A percentile compares a stretch with the other conserved stretches of the same genome.
phyloP scores from a whole-genome alignment of 2,329 filamentous ascomycete species.

The Neopestalotiopsis sp. region DNA sequence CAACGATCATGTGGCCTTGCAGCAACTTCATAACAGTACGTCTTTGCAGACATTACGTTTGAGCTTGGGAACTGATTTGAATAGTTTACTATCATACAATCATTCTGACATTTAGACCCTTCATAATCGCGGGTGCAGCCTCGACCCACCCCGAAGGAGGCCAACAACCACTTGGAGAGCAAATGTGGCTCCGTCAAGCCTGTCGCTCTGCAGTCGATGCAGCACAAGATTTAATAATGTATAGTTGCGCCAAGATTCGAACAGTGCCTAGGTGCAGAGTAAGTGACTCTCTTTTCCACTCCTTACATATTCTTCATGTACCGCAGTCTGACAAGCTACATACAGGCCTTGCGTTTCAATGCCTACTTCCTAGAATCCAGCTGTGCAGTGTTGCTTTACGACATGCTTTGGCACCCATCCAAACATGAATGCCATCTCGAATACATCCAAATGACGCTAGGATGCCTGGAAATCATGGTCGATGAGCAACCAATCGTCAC shows the following conservation, averaged over 20 bases:
- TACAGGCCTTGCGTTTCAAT: conserved; percentile 24
- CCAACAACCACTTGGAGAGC: conserved; percentile 14
- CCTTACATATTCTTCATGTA: no score
- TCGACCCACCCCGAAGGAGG: conserved; percentile 13
- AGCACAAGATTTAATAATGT: conserved; percentile 35
- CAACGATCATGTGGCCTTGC: conserved; percentile 19
- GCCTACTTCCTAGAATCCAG: conserved; percentile 36
- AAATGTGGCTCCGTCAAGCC: conserved; percentile 37
- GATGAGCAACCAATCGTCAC: conserved; percentile 26
- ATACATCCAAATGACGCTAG: conserved; percentile 33
- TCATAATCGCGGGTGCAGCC: conserved; percentile 31
- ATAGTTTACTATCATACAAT: conserved; percentile 29
- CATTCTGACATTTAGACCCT: conserved; percentile 31
- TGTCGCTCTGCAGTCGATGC: conserved; percentile 35
- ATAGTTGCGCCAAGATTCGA: conserved; percentile 23
- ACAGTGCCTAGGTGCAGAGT: conserved; percentile 22
- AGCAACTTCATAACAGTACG: conserved; percentile 26
- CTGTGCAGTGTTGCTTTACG: conserved; percentile 35
- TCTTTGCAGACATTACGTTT: background rate
- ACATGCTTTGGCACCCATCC: conserved; percentile 33
- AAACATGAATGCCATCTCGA: conserved; percentile 36
- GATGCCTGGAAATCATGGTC: conserved; percentile 31
- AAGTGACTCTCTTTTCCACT: background rate
- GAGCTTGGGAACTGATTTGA: no score
- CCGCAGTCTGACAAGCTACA: no score